Base-by-base conservation (phyloP, 2,329 filamentous ascomycete genomes). In the Aureobasidium sp. region DNA sequence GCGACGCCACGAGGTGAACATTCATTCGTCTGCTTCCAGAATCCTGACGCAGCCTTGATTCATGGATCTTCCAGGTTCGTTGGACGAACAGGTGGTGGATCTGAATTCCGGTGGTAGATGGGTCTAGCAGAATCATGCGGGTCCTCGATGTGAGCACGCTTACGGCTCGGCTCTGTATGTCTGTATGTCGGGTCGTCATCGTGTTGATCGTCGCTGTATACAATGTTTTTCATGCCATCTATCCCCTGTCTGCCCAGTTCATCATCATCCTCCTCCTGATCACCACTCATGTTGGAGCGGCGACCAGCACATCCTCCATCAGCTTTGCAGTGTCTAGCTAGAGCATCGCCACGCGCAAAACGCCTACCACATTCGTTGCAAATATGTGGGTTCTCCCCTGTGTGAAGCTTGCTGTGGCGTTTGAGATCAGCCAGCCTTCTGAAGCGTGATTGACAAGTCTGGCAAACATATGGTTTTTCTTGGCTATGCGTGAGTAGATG, bases 401-500 rank as follows among this genome's bases (percentile, higher is more conserved):
- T 97, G 72, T 99, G 94, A 25, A 99, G 83, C 76, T 99, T 99
- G 66, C 89, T 91, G 73, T 99, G 94, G 44, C 94, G 86, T 78
- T 99, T 99, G 67, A 99, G 77, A 71, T 99, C 94, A 72, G 99
- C 94, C 58, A 97, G 81, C 66, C 94, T 86, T 61, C 94, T 85
- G 75, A 99, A 99, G 58, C 93, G 87, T 74, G 94, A 90, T 68
- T 93, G 85, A 73, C 94, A 99, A n/a, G 90, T 91, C 65, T 90
- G 87, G 72, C 94, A 99, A 31, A 94, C 85, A 71, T 94, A 99
- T 0, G 94, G 94, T 76, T 99, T 99, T 75, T 99, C 94, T 79
- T 99, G 93, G 70, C 92, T 97, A 75, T 97, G 94, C 0, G 94
- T 97, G 72, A 99, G 84, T 62, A 99, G 83, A 77, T 99, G 94